Base-by-base conservation (phyloP, 2,329 filamentous ascomycete species). In the Penicillium sp. region DNA sequence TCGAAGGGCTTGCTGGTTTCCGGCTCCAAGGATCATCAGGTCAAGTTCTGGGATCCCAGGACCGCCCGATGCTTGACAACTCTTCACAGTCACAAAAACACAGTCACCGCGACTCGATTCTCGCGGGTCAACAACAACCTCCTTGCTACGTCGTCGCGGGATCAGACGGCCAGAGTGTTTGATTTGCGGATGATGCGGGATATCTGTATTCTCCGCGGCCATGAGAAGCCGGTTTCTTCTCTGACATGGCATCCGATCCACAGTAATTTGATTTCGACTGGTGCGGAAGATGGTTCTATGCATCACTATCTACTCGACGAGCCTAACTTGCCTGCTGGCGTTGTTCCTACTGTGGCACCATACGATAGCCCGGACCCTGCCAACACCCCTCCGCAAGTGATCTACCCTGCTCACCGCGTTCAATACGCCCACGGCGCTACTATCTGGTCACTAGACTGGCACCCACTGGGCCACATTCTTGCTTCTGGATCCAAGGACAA, bases 101-200 rank as follows among this genome's bases (percentile, higher is more conserved):
- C 92, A 37, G 93, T 99, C 68, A 95, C 92, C 45, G 95, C 95
- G 71, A 96, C 93, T 0, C 79, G 89, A 46, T 99, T 99, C 71
- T 95, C 97, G 72, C 89, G 88, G 51, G 87, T 90, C 10, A 89
- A 90, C 68, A 93, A 91, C 29, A 84, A 89, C 63, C 89, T 96
- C 59, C 84, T 99, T 48, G 95, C 93, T 35, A 97, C 95, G 0
- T 96, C 92, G 31, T 95, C 93, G 44, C 86, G 95, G 71, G 95
- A 99, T 69, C 91, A 96, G 73, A 96, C 91, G 1, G 92, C 93
- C 9, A 87, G 95, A 58, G 87, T 99, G 46, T 98, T 98, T 69
- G 95, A 99, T 73, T 82, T 99, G 55, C 87, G 95, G 49, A 96
- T 96, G 90, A 98, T 99, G 95, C 90, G 95, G 61, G 95, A 99